Conservation (phyloP, 2,329 filamentous ascomycete genomes). For the Xylaria digitata region DNA sequence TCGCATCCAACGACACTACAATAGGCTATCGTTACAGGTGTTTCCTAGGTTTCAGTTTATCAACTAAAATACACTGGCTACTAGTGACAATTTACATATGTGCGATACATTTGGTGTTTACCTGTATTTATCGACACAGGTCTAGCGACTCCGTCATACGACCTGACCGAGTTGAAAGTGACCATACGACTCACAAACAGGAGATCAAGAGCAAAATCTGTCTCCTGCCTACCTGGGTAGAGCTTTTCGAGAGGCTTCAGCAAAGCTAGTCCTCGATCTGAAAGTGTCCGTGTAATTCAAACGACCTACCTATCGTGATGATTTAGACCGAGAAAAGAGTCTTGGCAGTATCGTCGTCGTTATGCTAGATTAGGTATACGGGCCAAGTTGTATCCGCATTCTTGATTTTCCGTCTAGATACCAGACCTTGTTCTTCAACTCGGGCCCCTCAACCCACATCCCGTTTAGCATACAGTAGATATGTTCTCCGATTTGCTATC, state of each 20-base stretch:
- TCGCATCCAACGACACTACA: background rate
- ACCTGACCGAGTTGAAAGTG: background rate
- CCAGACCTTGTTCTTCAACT: background rate
- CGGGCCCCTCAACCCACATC: conserved; percentile 10
- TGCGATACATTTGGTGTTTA: no score
- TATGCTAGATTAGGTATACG: conserved; percentile 10
- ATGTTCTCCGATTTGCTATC: background rate
- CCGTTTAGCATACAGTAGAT: background rate
- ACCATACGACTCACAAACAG: background rate
- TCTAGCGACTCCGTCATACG: background rate
- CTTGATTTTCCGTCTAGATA: conserved; percentile 4
- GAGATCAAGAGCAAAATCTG: background rate
- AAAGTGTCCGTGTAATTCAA: background rate
- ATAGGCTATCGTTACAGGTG: background rate
- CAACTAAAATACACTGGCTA: background rate
- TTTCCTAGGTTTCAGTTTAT: background rate
- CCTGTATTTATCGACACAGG: no score
- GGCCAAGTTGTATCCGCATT: conserved; percentile 2
- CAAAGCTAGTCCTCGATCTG: background rate
- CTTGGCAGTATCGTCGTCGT: conserved; percentile 13
- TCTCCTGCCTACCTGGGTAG: conserved; percentile 18
- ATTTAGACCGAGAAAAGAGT: conserved; percentile 11
- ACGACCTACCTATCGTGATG: conserved; percentile 33
- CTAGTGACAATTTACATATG: background rate
- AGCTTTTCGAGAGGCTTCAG: background rate